A percentile compares a stretch with the other conserved stretches of the same genome.
phyloP scores from a whole-genome alignment of 2,329 filamentous ascomycete genomes.

The Claviceps sp. region DNA sequence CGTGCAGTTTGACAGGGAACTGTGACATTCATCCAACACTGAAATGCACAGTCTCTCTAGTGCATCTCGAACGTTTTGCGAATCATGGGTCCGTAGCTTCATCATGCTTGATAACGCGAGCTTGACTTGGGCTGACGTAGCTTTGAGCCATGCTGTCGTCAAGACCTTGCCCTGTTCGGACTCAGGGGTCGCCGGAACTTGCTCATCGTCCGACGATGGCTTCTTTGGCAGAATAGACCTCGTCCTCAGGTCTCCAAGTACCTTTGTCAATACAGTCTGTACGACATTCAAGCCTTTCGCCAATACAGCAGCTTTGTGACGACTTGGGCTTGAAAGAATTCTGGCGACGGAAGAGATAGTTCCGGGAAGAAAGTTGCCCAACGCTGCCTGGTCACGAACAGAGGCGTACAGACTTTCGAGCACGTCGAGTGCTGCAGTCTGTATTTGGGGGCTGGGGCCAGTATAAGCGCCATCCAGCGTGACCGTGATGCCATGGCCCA shows the following conservation, averaged over 20 bases:
- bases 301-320: slow-evolving; percentile 45
- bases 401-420: slow-evolving; percentile 48
- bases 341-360: slow-evolving; percentile 73
- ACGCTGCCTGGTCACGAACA: slow-evolving; percentile 57
- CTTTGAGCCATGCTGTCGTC: slow-evolving; percentile 56
- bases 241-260: slow-evolving; percentile 45
- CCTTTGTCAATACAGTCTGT: slow-evolving; percentile 36
- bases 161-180: slow-evolving; percentile 24
- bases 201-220: slow-evolving; percentile 7
- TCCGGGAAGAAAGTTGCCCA: slow-evolving; percentile 79
- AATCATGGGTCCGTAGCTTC: slow-evolving; percentile 59
- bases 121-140: slow-evolving; percentile 69
- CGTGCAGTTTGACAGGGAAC: slow-evolving; percentile 55
- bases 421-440: slow-evolving; percentile 54
- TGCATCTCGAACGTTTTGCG: slow-evolving; percentile 52
- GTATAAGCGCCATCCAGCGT: slow-evolving; percentile 61
- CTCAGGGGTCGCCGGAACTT: slow-evolving; percentile 11
- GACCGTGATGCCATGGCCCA: slow-evolving; percentile 73
- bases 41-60: slow-evolving; percentile 59
- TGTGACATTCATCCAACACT: slow-evolving; percentile 66
- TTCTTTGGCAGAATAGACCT: slow-evolving; percentile 28
- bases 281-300: slow-evolving; percentile 47
- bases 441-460: slow-evolving; percentile 52
- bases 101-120: slow-evolving; percentile 67
- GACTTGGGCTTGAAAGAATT: slow-evolving; percentile 54